phyloP scores from a whole-genome alignment of 2,329 filamentous ascomycete genomes.

The Clonostachys sp. region DNA sequence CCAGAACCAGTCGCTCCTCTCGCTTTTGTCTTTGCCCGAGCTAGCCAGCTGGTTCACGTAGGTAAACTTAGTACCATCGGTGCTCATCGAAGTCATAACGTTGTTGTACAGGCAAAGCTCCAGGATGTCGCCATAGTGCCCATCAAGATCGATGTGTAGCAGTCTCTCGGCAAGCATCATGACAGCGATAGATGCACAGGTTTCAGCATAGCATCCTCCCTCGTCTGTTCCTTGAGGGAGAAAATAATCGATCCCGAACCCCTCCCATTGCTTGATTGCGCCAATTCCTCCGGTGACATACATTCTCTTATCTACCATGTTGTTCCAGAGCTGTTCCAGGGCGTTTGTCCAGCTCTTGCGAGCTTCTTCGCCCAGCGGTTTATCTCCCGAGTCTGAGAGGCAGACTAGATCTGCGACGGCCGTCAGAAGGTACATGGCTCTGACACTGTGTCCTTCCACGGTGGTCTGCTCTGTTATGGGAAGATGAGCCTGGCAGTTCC shows the following conservation, averaged over 20 bases:
- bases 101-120: constrained; percentile 58
- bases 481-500: constrained; percentile 53
- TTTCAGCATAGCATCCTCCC: constrained; percentile 59
- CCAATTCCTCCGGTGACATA: constrained; percentile 60
- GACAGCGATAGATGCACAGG: constrained; percentile 54
- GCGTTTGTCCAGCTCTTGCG: constrained; percentile 25
- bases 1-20: constrained; percentile 52
- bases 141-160: constrained; percentile 46
- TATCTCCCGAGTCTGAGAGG: constrained; percentile 5
- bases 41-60: constrained; percentile 59
- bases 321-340: constrained; percentile 47
- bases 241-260: constrained; percentile 55
- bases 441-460: constrained; percentile 55
- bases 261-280: constrained; percentile 49
- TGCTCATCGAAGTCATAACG: constrained; percentile 51
- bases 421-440: constrained; percentile 56
- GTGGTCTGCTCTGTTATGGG: constrained; percentile 48
- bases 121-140: constrained; percentile 52
- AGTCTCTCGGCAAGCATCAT: constrained; percentile 57
- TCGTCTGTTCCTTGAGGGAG: constrained; percentile 55
- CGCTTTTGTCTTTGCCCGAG: constrained; percentile 40
- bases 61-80: constrained; percentile 52
- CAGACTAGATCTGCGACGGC: constrained; percentile 48
- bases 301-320: constrained; percentile 59
- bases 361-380: constrained; percentile 1